Conservation (phyloP, 805 yeast genomes). For the Torulaspora microellipsoides region DNA sequence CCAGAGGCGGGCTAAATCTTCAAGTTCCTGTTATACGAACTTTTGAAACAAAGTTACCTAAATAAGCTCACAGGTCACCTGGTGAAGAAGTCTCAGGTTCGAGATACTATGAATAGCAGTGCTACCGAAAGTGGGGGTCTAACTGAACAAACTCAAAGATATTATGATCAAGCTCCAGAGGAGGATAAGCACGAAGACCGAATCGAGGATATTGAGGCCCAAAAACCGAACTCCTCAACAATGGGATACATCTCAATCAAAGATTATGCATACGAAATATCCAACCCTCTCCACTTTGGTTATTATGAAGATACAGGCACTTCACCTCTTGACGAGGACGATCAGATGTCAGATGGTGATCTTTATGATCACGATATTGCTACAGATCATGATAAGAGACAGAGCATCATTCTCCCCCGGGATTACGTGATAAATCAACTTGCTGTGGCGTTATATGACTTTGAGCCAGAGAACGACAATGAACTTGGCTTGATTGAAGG, state of each 20-base stretch:
- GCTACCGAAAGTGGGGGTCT: not conserved
- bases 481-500: conserved; percentile 77
- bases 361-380: conserved; percentile 17
- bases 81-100: too few species aligned
- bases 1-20: too few species aligned
- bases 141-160: not conserved
- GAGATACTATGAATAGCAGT: not conserved
- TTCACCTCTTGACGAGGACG: conserved; percentile 19
- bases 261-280: conserved; percentile 75
- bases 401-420: conserved; percentile 32
- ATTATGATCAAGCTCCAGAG: conserved; percentile 8
- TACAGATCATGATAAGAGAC: conserved; percentile 21
- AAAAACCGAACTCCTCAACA: conserved; percentile 10
- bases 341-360: conserved; percentile 16
- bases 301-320: conserved; percentile 31
- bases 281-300: conserved; percentile 71
- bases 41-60: too few species aligned
- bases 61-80: too few species aligned
- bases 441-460: conserved; percentile 87
- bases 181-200: conserved; percentile 14
- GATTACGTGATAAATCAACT: conserved; percentile 42
- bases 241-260: conserved; percentile 48
- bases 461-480: conserved; percentile 89
- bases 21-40: too few species aligned
- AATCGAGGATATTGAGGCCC: conserved; percentile 7